These are phyloP conservation scores for Pyrenophora graminea DNA, from an alignment of 2,329 filamentous ascomycete genomes.

Conservation along the genomic window DNA sequence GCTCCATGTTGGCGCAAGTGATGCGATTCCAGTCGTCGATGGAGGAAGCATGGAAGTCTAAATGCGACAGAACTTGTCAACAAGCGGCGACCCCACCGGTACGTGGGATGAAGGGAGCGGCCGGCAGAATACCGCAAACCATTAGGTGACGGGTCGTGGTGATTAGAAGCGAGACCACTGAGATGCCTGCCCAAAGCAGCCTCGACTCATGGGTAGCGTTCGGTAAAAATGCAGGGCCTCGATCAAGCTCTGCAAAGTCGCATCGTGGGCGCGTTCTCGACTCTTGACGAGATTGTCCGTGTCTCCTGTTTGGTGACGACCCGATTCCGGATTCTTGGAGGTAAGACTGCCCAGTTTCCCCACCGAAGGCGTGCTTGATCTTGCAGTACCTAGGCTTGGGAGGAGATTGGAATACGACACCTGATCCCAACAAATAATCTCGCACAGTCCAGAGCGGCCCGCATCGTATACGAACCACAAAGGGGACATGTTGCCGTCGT, in stretches of 20 bases:
- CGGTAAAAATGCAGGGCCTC: background rate
- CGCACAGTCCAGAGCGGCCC: constrained; percentile 12
- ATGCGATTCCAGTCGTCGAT: background rate
- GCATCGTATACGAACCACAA: constrained; percentile 8
- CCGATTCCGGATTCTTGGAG: too few relatives aligned
- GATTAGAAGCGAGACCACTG: background rate
- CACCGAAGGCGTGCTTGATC: too few relatives aligned
- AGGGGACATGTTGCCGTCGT: constrained; percentile 10
- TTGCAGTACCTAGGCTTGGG: too few relatives aligned
- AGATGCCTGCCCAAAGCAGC: background rate
- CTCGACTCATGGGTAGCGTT: background rate
- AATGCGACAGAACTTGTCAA: background rate
- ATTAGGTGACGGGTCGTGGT: background rate
- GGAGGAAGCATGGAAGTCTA: background rate
- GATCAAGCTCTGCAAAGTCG: background rate
- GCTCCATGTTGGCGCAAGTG: constrained; percentile 13
- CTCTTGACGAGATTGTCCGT: too few relatives aligned
- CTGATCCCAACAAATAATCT: constrained; percentile 15
- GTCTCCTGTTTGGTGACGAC: too few relatives aligned
- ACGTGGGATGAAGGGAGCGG: background rate
- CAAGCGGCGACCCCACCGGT: background rate
- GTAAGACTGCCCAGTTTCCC: too few relatives aligned
- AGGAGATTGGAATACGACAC: background rate
- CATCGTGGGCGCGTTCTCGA: too few relatives aligned
- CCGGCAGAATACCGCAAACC: background rate